Conservation (phyloP, 805 yeast species). For the Hanseniaspora singularis region DNA sequence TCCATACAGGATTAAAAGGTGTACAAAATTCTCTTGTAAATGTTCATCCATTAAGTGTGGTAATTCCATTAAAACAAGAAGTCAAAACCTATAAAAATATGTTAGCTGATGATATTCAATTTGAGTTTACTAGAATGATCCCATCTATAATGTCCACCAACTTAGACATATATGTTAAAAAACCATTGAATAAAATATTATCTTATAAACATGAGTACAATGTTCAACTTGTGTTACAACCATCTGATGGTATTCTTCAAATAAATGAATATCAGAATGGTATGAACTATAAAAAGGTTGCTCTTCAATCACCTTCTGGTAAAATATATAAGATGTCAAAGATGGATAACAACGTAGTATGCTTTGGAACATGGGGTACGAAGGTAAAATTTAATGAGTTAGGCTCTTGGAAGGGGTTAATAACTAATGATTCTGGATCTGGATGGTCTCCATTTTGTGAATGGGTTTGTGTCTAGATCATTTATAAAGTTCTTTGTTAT, state of each 20-base stretch:
- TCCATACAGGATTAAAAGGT: conserved; percentile 61
- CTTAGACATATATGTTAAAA: conserved; percentile 68
- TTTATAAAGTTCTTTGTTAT: neutral
- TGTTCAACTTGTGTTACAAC: conserved; percentile 54
- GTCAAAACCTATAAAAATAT: conserved; percentile 31
- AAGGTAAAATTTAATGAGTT: conserved; percentile 50
- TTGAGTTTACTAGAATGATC: conserved; percentile 57
- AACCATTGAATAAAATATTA: conserved; percentile 67
- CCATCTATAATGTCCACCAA: conserved; percentile 58
- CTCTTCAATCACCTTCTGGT: conserved; percentile 77
- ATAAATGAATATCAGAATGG: conserved; percentile 22
- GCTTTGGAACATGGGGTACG: conserved; percentile 47
- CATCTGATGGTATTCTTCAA: conserved; percentile 36
- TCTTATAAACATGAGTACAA: conserved; percentile 46
- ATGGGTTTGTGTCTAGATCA: conserved; percentile 51
- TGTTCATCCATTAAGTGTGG: conserved; percentile 56
- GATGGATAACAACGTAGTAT: conserved; percentile 31
- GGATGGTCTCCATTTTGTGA: conserved; percentile 87
- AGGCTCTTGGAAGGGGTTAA: conserved; percentile 77
- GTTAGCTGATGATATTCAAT: conserved; percentile 35
- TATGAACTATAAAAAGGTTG: conserved; percentile 35
- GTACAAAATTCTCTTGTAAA: conserved; percentile 44
- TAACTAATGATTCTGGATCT: conserved; percentile 60
- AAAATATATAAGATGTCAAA: conserved; percentile 50
- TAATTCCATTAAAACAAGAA: conserved; percentile 61